phyloP scores from a whole-genome alignment of 2,329 filamentous ascomycete genomes.

The Westerdykella sp. region DNA sequence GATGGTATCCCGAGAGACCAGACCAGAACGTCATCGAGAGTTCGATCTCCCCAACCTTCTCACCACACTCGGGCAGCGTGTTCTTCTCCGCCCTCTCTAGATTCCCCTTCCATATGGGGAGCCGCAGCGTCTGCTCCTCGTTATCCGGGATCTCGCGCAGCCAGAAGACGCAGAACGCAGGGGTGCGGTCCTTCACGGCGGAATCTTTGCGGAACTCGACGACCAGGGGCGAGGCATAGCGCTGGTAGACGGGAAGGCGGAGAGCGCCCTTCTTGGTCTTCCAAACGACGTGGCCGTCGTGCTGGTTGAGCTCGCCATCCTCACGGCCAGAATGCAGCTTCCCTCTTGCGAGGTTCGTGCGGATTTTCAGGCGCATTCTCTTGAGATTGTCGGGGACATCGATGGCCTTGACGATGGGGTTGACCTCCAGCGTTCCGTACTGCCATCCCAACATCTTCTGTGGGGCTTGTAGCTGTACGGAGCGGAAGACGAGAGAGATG shows the following conservation, averaged over 20 bases:
- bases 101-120: constrained; percentile 63
- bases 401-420: constrained; percentile 46
- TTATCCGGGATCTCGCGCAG: constrained; percentile 64
- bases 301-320: constrained; percentile 21
- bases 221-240: constrained; percentile 53
- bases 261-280: constrained; percentile 42
- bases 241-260: constrained; percentile 54
- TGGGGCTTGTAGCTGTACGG: constrained; percentile 57
- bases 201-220: constrained; percentile 56
- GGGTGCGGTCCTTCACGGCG: constrained; percentile 48
- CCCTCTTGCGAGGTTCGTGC: constrained; percentile 51
- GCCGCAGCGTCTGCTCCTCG: constrained; percentile 51
- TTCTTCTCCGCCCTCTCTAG: constrained; percentile 49
- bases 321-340: constrained; percentile 49
- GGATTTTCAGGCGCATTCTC: constrained; percentile 53
- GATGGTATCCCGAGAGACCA: constrained; percentile 56
- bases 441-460: constrained; percentile 60
- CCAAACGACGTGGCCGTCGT: constrained; percentile 46
- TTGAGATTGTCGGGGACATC: constrained; percentile 47
- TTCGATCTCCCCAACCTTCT: constrained; percentile 54
- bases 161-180: constrained; percentile 62
- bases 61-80: constrained; percentile 47
- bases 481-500: constrained; percentile 68
- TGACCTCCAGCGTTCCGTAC: constrained; percentile 62
- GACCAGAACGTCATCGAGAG: constrained; percentile 55